These are phyloP conservation scores for Emergomyces orientalis DNA, from an alignment of 2,329 filamentous ascomycete species.

Conservation along the genomic window DNA sequence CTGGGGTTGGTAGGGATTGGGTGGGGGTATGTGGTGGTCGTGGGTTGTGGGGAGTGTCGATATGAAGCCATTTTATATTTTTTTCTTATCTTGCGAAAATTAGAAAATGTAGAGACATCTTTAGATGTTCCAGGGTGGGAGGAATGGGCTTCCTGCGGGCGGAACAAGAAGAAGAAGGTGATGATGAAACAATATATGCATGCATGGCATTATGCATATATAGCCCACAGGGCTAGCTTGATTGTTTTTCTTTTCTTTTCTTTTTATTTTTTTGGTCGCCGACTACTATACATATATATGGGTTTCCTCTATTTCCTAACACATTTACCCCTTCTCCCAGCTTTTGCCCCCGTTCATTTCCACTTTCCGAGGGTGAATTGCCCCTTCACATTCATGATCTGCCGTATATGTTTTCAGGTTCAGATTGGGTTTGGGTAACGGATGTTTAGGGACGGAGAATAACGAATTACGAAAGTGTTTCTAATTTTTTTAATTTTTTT, in stretches of 20 bases:
- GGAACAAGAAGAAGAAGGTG: not conserved
- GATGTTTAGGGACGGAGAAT: not conserved
- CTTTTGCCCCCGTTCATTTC: not conserved
- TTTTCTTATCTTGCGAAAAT: not conserved
- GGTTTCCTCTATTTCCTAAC: not conserved
- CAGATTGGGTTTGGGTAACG: not conserved
- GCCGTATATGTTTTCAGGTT: not conserved
- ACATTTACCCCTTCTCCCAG: not conserved
- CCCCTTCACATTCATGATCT: not conserved
- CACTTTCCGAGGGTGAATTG: not conserved
- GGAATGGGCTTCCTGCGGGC: not conserved
- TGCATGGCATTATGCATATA: no score
- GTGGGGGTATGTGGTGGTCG: slow-evolving; percentile 39
- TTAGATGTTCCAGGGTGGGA: not conserved
- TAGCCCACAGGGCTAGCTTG: no score
- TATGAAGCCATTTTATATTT: slow-evolving; percentile 19
- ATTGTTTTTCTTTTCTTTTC: not conserved
- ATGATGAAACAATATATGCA: not conserved
- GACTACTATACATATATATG: not conserved
- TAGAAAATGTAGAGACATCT: not conserved
- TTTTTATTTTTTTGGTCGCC: not conserved
- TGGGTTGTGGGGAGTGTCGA: slow-evolving; percentile 37
- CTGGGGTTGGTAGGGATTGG: slow-evolving; percentile 32
- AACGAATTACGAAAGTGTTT: not conserved
- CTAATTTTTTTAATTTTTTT: not conserved